A percentile compares a stretch with the other conserved stretches of the same genome.
Evolutionary conservation across 2,329 filamentous ascomycete genomes (phyloP).

Genomic region (Cercospora zeae-maydis): DNA sequence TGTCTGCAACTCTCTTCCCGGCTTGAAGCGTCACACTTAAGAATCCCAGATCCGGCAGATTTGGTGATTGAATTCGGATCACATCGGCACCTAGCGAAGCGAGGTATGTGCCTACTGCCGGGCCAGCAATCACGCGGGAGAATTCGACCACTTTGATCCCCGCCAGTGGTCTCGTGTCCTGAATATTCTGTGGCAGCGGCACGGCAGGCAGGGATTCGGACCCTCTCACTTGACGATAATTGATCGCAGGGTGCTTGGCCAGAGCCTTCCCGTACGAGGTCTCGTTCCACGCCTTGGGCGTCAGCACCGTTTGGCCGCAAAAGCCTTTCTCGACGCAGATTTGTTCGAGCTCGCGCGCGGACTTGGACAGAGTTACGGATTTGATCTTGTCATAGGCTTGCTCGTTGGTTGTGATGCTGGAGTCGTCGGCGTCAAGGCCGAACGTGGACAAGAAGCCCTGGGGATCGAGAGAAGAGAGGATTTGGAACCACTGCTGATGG

Average conservation of each 20-base stretch:
- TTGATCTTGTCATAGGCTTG: constrained; percentile 37
- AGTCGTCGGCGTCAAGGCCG: constrained; percentile 41
- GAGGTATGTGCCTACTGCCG: constrained; percentile 30
- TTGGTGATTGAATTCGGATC: constrained; percentile 29
- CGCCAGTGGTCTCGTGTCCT: constrained; percentile 32
- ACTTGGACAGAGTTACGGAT: constrained; percentile 35
- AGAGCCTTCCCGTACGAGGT: constrained; percentile 46
- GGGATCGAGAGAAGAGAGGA: constrained; percentile 51
- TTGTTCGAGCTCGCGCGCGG: constrained; percentile 44
- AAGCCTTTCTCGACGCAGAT: constrained; percentile 41
- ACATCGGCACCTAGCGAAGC: constrained; percentile 33
- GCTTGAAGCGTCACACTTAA: constrained; percentile 43
- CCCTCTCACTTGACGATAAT: constrained; percentile 16
- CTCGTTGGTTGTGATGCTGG: constrained; percentile 29
- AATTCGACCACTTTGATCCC: constrained; percentile 39
- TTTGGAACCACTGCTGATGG: constrained; percentile 44
- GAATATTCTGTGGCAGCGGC: constrained; percentile 12
- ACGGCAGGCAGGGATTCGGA: constrained; percentile 12
- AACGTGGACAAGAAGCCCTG: constrained; percentile 45
- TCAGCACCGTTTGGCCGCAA: constrained; percentile 25
- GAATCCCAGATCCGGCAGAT: constrained; percentile 36
- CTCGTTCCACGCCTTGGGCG: constrained; percentile 44
- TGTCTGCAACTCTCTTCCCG: constrained; percentile 48
- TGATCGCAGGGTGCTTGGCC: constrained; percentile 43
- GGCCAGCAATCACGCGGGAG: constrained; percentile 31